These are phyloP conservation scores for Mycena pura DNA, from an alignment of 768 basidiomycete species.

Conservation along the genomic window DNA sequence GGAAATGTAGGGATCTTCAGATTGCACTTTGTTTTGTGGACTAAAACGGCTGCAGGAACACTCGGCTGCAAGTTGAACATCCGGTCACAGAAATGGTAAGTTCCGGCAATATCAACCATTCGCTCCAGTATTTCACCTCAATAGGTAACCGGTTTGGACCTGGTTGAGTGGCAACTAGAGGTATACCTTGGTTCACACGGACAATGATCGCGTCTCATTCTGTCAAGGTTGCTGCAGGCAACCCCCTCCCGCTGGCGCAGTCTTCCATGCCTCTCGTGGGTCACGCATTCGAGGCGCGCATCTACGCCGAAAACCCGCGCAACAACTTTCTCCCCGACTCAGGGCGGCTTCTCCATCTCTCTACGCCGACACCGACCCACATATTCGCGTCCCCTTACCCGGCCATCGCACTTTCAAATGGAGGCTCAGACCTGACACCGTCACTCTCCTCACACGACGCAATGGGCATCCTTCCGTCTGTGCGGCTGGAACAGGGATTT, in stretches of 20 bases:
- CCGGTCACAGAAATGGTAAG: constrained; percentile 87
- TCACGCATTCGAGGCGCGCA: constrained; percentile 93
- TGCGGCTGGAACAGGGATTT: constrained; percentile 93
- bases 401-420: constrained; percentile 28
- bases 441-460: constrained; percentile 37
- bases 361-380: constrained; percentile 78
- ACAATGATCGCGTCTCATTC: neutral
- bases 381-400: constrained; percentile 62
- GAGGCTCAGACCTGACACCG: constrained; percentile 39
- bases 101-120: neutral
- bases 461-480: constrained; percentile 55
- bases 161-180: constrained; percentile 96
- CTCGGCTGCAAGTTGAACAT: constrained; percentile 86
- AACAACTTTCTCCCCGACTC: constrained; percentile 94
- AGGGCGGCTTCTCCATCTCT: constrained; percentile 79
- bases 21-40: neutral
- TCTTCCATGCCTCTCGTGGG: constrained; percentile 84
- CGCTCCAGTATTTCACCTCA: neutral
- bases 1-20: constrained; percentile 74
- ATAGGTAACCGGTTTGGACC: constrained; percentile 83
- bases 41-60: constrained; percentile 53
- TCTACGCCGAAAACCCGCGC: constrained; percentile 94
- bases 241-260: constrained; percentile 81
- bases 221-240: constrained; percentile 82
- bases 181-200: constrained; percentile 39